Base-by-base conservation (phyloP, 192 early-diverging fungal species). In the Phycomyces nitens region DNA sequence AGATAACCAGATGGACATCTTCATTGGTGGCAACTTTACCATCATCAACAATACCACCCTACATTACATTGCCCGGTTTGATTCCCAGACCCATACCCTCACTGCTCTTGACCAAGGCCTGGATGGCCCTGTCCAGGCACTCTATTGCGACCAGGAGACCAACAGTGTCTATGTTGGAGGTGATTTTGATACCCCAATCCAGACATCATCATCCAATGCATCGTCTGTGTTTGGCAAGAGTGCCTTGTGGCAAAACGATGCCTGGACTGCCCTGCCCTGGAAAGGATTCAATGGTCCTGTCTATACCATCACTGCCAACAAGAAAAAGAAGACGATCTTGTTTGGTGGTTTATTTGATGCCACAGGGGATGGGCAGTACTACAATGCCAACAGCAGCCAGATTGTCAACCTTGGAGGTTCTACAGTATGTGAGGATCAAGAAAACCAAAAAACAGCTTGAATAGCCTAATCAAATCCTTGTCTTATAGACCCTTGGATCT, bases 241-340 rank as follows among this genome's bases (percentile, higher is more conserved):
- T 20, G 68, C 67, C 16, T 20, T 70, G 2, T 70, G 73, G 42
- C 47, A 64, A 24, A 56, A 53, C 3, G 26, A 40, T n/a, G 26
- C 23, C 0, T 92, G 90, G 90, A 55, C 44, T 9, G 26, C 77
- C 0, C 40, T 89, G 10, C 84, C 90, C 26, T 90, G 85, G 71
- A 82, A 82, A 18, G 90, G 88, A 1, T 65, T 92, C 34, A 79
- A 90, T 56, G 88, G 87, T 0, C 80, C 84, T 0, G 85, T 92
- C 1, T 78, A 77, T 47, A 78, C 82, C 16, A 87, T 90, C 54
- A 58, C 76, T 14, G 68, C 73, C 40, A 71, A 80, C 38, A 47
- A 61, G 20, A 71, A 83, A 22, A 73, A 66, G 0, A 58, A 73
- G 12, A 80, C 79, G 0, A 66, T 89, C 26, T 87, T 82, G 66